Evolutionary conservation across 768 basidiomycete genomes (phyloP), one percentile per base, ranked within the genome.

Genomic region (Russula lepida): DNA sequence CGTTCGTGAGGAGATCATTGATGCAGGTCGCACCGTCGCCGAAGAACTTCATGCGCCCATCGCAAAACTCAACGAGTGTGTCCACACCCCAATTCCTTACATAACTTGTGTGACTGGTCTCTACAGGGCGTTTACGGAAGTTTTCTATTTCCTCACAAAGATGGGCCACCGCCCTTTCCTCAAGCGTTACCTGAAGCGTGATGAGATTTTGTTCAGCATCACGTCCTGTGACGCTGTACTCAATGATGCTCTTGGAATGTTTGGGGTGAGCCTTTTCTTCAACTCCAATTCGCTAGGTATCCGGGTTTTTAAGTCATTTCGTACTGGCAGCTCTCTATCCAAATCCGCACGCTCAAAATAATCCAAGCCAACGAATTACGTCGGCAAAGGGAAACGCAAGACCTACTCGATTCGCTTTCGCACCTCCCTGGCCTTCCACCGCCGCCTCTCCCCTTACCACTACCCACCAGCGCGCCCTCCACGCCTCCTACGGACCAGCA

Each of bases 121-220:
- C 30, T 44, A 30, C 49, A 80, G 79, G 17, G 67, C 81, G 0
- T 84, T 80, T 66, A 59, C 64, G 2, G 52, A 71, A 5, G 78
- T 88, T 4, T 73, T 75, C 43, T 64, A 68, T 2, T 80, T 90
- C 64, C 75, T 89, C 28, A 68, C 76, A 56, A 84, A 82, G 64
- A 84, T 89, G 64, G 74, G 77, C 17, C 75, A 81, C 44, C 75
- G 88, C 1, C 86, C 89, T 0, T 92, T 90, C 74, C 72, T 92
- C 64, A 88, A 89, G 71, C 78, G 88, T 4, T 92, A 88, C 68
- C 77, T 92, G 41, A 84, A 84, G 68, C 81, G 87, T 46, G 84
- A 88, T 41, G 88, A 91, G 64, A 85, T 85, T 30, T 68, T 78
- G 17, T 73, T 75, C 3, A 78, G 81, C 33, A 81, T 90, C 39